These are phyloP conservation scores for Nicotiana otophora DNA, from an alignment of 257 asterid genomes.

Conservation along the genomic window DNA sequence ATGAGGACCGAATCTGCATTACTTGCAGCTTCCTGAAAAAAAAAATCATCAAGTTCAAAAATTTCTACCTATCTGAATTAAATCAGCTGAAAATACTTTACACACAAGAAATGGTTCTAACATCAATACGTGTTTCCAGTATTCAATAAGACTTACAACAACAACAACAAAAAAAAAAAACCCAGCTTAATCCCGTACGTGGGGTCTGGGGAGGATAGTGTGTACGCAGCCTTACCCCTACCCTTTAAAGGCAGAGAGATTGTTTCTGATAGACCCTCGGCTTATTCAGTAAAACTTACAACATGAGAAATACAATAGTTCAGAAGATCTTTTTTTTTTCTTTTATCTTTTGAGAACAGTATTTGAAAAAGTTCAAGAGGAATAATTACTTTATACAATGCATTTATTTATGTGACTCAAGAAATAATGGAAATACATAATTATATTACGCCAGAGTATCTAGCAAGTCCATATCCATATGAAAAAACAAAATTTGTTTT, in stretches of 20 bases:
- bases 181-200: too few relatives aligned
- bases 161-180: too few relatives aligned
- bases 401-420: not conserved
- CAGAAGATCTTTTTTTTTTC: not conserved
- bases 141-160: not conserved
- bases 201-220: too few relatives aligned
- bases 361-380: not conserved
- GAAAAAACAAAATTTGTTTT: not conserved
- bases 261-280: too few relatives aligned
- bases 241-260: too few relatives aligned
- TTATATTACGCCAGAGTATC: not conserved
- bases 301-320: not conserved
- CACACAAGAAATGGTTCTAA: not conserved
- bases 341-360: not conserved
- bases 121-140: not conserved
- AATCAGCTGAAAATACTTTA: not conserved
- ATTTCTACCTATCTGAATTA: not conserved
- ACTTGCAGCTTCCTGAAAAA: constrained; percentile 33
- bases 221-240: too few relatives aligned
- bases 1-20: constrained; percentile 31
- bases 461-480: not conserved
- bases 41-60: not conserved
- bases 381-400: not conserved
- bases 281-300: not conserved
- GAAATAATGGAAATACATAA: not conserved